phyloP scores from a whole-genome alignment of 306 rosid species.

The Dryas drummondii region DNA sequence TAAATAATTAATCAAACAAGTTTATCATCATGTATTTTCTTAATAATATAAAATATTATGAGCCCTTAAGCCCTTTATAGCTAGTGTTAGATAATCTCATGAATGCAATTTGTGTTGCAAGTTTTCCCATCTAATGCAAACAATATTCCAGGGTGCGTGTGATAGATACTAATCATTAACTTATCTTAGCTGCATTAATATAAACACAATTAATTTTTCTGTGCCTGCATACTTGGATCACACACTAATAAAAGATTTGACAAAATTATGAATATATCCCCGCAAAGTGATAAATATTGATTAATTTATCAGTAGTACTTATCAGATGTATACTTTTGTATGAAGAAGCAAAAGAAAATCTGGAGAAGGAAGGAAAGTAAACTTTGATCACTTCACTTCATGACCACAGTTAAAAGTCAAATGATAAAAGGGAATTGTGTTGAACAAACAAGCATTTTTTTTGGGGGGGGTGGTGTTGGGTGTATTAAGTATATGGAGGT shows the following conservation, averaged over 20 bases:
- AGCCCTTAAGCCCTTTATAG: too few species aligned
- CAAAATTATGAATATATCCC: background rate
- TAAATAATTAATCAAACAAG: too few species aligned
- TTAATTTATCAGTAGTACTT: background rate
- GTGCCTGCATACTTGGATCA: background rate
- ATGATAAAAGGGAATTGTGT: constrained; percentile 12
- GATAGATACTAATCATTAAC: background rate
- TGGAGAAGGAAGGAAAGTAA: too few species aligned
- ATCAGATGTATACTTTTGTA: too few species aligned
- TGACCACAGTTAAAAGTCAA: constrained; percentile 11
- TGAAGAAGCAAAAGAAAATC: background rate
- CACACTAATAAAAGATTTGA: constrained; percentile 2
- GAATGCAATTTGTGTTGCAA: constrained; percentile 31
- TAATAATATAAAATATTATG: too few species aligned
- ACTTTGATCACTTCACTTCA: background rate
- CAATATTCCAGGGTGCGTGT: background rate
- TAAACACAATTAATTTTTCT: background rate
- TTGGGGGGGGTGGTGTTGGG: too few species aligned
- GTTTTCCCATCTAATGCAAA: constrained; percentile 22
- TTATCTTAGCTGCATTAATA: background rate
- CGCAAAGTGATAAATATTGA: background rate
- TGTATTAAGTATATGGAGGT: too few species aligned
- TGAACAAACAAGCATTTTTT: constrained; percentile 13
- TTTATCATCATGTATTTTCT: too few species aligned
- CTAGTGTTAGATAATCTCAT: background rate